Evolutionary conservation across 1,139 yeast species (phyloP).

Genomic region (Taphrina populina): DNA sequence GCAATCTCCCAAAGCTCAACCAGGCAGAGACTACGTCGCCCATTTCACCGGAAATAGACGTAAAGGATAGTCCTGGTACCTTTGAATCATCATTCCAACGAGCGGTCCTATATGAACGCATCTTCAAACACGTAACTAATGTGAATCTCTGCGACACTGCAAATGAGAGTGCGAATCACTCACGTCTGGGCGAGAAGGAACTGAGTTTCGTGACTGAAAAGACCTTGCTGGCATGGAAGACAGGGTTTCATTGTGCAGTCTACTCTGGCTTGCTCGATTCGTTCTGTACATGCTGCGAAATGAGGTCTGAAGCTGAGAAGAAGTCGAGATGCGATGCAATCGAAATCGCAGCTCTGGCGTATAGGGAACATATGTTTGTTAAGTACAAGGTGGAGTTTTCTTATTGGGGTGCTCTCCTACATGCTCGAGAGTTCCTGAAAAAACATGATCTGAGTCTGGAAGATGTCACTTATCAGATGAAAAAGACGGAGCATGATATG

Average conservation of each 20-base stretch:
- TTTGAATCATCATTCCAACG: too few species aligned
- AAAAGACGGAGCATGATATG: too few species aligned
- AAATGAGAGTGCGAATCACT: too few species aligned
- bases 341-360: neutral
- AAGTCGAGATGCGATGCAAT: neutral
- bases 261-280: neutral
- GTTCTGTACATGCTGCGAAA: neutral
- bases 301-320: neutral
- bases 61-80: too few species aligned
- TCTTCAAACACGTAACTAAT: too few species aligned
- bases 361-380: too few species aligned
- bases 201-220: neutral
- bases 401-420: conserved; percentile 2
- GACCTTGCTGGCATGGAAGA: neutral
- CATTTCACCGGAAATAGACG: too few species aligned
- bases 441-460: neutral
- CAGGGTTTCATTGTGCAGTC: conserved; percentile 4
- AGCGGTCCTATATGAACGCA: too few species aligned
- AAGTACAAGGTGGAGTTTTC: neutral
- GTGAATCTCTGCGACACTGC: too few species aligned
- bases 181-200: too few species aligned
- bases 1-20: too few species aligned
- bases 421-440: neutral
- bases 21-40: too few species aligned
- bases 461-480: neutral